Evolutionary conservation across 1,139 yeast genomes (phyloP).

Genomic region (Candida smagusa): DNA sequence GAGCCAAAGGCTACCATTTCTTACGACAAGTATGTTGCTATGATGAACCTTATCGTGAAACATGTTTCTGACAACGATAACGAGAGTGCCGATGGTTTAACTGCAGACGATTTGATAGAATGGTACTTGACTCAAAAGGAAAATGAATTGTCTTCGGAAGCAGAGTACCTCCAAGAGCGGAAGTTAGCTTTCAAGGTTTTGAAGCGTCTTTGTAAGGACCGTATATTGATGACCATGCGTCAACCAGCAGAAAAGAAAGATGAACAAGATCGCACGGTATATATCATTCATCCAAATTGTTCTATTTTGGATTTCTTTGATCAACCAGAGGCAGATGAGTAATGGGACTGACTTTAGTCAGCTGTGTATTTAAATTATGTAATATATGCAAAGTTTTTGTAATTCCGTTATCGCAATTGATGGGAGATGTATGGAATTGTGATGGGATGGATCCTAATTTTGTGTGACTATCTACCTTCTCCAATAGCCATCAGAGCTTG

Average conservation of each 20-base stretch:
- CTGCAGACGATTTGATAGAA: slow-evolving; percentile 66
- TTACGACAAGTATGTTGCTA: slow-evolving; percentile 81
- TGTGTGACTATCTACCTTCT: too few relatives aligned
- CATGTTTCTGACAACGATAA: slow-evolving; percentile 59
- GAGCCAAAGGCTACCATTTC: slow-evolving; percentile 45
- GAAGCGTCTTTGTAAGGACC: slow-evolving; percentile 80
- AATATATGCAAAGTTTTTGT: too few relatives aligned
- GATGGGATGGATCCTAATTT: too few relatives aligned
- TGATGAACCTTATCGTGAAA: slow-evolving; percentile 78
- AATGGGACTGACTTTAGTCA: too few relatives aligned
- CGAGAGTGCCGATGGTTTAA: slow-evolving; percentile 60
- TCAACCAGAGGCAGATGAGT: slow-evolving; percentile 8
- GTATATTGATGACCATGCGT: slow-evolving; percentile 74
- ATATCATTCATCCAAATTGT: slow-evolving; percentile 89
- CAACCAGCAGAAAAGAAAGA: slow-evolving; percentile 6
- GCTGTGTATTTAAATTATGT: too few relatives aligned
- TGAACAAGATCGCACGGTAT: slow-evolving; percentile 35
- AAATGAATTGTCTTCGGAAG: slow-evolving; percentile 65
- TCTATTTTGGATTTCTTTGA: slow-evolving; percentile 63
- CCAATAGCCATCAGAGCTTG: too few relatives aligned
- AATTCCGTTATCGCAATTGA: too few relatives aligned
- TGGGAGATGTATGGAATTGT: too few relatives aligned
- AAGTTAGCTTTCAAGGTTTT: slow-evolving; percentile 75
- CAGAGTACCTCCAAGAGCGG: slow-evolving; percentile 68
- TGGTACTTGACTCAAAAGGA: slow-evolving; percentile 82